phyloP scores from a whole-genome alignment of 345 rosid species.

The Eucalyptus marginata region DNA sequence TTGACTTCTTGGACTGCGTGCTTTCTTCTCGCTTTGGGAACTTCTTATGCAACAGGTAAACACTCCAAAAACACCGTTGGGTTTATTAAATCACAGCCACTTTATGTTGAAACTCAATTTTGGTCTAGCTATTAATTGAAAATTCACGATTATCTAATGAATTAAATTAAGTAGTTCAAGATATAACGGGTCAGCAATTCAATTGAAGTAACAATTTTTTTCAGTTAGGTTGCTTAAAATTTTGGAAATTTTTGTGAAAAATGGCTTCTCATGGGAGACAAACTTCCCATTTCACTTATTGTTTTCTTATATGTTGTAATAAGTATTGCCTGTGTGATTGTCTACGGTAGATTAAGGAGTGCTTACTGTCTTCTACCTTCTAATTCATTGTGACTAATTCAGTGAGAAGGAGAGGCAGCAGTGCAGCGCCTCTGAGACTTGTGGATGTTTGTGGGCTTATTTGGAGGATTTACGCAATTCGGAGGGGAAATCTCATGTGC shows the following conservation, averaged over 20 bases:
- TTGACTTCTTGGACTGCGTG: constrained; percentile 79
- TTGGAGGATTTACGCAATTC: constrained; percentile 62
- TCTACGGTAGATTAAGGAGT: background rate
- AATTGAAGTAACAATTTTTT: background rate
- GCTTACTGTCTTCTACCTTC: background rate
- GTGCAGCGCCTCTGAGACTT: constrained; percentile 46
- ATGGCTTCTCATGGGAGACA: background rate
- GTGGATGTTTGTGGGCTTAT: constrained; percentile 92
- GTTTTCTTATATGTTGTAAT: background rate
- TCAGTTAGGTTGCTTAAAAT: background rate
- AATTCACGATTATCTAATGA: background rate
- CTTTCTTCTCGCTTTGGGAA: constrained; percentile 95
- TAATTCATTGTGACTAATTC: constrained; percentile 5
- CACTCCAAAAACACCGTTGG: background rate
- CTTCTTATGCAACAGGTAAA: constrained; percentile 81
- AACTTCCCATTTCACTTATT: background rate
- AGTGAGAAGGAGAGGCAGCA: constrained; percentile 92
- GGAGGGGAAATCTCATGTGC: constrained; percentile 51
- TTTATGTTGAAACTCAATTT: background rate
- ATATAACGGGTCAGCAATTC: background rate
- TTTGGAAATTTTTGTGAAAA: background rate
- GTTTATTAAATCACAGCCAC: background rate
- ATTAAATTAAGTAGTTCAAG: background rate
- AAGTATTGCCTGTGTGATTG: background rate
- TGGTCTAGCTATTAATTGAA: background rate